phyloP scores from a whole-genome alignment of 2,329 filamentous ascomycete genomes.

The Cercospora sp. region DNA sequence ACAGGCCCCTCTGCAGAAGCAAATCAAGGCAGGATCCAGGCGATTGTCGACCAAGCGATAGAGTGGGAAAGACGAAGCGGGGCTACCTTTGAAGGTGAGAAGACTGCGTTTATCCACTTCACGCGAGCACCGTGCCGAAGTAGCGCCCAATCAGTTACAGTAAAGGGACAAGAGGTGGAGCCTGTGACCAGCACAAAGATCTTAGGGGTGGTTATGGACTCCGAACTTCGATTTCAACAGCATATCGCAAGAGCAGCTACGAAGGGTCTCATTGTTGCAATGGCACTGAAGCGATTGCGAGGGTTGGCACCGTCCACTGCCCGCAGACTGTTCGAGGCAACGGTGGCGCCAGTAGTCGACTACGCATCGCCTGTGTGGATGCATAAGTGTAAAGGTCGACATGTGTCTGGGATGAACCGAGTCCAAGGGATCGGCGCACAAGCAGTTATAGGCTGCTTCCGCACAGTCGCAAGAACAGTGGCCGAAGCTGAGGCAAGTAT shows the following conservation, averaged over 20 bases:
- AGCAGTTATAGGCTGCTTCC: neutral
- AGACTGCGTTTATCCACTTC: neutral
- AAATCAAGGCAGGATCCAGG: neutral
- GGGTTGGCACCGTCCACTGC: slow-evolving; percentile 1
- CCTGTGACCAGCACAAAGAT: slow-evolving; percentile 8
- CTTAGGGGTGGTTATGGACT: slow-evolving; percentile 5
- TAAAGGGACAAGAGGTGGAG: neutral
- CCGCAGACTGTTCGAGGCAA: neutral
- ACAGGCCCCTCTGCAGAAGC: neutral
- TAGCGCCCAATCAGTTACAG: neutral
- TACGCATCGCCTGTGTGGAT: neutral
- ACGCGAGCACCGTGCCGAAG: neutral
- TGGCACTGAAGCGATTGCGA: slow-evolving; percentile 13
- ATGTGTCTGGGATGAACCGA: neutral
- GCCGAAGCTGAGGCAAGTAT: neutral
- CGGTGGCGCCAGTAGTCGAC: neutral
- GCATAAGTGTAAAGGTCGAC: neutral
- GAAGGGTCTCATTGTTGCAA: slow-evolving; percentile 6
- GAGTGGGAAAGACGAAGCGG: neutral
- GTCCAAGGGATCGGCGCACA: neutral
- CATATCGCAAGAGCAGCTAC: slow-evolving; percentile 12
- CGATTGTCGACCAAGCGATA: neutral
- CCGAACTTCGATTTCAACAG: slow-evolving; percentile 7
- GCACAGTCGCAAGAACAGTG: neutral
- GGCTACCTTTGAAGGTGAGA: neutral